phyloP scores from a whole-genome alignment of 768 basidiomycete species.

The Dentipellis fragilis region DNA sequence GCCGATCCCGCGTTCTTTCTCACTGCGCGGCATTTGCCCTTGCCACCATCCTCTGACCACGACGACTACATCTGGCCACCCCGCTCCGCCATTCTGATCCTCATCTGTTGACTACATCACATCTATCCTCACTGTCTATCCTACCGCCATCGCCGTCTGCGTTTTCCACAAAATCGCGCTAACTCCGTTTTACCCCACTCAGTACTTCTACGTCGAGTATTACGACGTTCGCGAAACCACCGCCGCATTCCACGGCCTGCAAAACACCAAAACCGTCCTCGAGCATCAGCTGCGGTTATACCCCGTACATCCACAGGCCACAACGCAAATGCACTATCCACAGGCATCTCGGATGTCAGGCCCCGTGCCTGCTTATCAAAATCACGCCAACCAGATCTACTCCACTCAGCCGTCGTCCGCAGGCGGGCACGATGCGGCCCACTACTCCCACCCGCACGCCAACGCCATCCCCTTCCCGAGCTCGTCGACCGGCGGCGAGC shows the following conservation, averaged over 20 bases:
- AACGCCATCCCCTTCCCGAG: constrained; percentile 11
- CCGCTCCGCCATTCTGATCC: not conserved
- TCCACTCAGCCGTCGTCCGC: not conserved
- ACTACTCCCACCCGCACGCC: not conserved
- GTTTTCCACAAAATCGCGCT: not conserved
- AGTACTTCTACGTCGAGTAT: constrained; percentile 54
- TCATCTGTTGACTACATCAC: not conserved
- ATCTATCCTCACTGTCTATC: not conserved
- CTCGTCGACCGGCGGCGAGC: not conserved
- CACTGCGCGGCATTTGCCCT: too few species aligned
- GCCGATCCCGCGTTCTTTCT: too few species aligned
- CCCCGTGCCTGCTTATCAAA: not conserved
- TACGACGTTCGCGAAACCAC: constrained; percentile 54
- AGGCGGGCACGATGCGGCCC: not conserved
- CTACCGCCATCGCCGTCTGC: not conserved
- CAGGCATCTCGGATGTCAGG: not conserved
- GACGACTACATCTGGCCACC: not conserved
- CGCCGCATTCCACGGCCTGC: constrained; percentile 38
- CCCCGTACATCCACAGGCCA: constrained; percentile 6
- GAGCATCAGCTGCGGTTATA: constrained; percentile 10
- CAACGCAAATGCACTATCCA: not conserved
- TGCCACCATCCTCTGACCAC: too few species aligned
- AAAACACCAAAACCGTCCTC: constrained; percentile 23
- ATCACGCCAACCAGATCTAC: not conserved
- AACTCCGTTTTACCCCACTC: not conserved